Percentiles rank a stretch among this genome's conserved stretches.
Evolutionary conservation across 1,284 basidiomycete genomes (phyloP).

Genomic region (Cutaneotrichosporon dermatis): DNA sequence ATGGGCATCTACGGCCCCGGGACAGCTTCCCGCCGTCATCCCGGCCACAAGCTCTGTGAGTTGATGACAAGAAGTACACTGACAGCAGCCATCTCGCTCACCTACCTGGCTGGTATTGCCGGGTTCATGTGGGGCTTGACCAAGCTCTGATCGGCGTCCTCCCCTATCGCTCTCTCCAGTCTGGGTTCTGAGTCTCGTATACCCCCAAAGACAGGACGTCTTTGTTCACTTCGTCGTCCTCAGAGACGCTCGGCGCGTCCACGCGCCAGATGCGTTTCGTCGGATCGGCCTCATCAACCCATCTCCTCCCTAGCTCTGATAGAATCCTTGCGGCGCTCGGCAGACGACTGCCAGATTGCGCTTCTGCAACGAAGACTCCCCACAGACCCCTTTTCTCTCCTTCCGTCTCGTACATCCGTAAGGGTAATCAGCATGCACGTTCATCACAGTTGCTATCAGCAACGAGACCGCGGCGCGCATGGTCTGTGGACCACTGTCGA

Average conservation of each 20-base stretch:
- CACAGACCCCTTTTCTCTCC: not conserved
- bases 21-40: conserved; percentile 34
- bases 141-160: conserved; percentile 6
- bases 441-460: not conserved
- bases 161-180: too few species aligned
- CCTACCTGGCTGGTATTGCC: conserved; percentile 42
- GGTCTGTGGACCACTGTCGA: too few species aligned
- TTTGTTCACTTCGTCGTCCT: too few species aligned
- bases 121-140: conserved; percentile 30
- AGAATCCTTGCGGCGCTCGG: too few species aligned
- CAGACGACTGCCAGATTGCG: too few species aligned
- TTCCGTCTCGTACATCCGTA: not conserved
- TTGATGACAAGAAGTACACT: not conserved
- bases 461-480: too few species aligned
- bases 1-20: conserved; percentile 62
- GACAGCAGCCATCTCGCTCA: conserved; percentile 25
- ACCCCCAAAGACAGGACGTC: too few species aligned
- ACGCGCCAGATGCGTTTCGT: too few species aligned
- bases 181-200: too few species aligned
- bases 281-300: too few species aligned
- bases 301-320: too few species aligned
- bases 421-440: conserved; percentile 2
- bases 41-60: conserved; percentile 29
- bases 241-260: too few species aligned
- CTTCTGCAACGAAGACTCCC: not conserved